These are phyloP conservation scores for Candida glaebosa DNA, from an alignment of 805 yeast species.

Conservation along the genomic window DNA sequence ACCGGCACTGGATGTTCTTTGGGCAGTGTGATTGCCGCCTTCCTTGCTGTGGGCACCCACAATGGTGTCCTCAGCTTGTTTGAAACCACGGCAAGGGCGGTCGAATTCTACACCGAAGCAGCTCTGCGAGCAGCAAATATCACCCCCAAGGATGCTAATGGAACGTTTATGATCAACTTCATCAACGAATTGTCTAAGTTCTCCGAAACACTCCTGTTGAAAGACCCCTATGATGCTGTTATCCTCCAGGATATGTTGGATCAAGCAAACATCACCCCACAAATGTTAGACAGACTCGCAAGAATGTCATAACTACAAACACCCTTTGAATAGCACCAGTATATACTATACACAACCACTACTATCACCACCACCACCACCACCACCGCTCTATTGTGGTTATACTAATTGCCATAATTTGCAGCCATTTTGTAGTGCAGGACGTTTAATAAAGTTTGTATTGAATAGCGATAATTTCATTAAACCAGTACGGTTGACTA, in stretches of 20 bases:
- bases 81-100: conserved; percentile 52
- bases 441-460: too few relatives aligned
- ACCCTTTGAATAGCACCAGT: too few relatives aligned
- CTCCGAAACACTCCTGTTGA: conserved; percentile 5
- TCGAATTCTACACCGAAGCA: conserved; percentile 56
- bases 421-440: too few relatives aligned
- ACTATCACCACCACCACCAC: too few relatives aligned
- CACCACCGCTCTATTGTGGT: too few relatives aligned
- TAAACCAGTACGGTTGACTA: too few relatives aligned
- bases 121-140: conserved; percentile 50
- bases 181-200: conserved; percentile 36
- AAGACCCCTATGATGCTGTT: background rate
- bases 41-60: conserved; percentile 32
- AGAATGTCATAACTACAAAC: too few relatives aligned
- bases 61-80: conserved; percentile 23
- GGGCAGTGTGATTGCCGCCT: conserved; percentile 67
- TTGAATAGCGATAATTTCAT: too few relatives aligned
- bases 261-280: too few relatives aligned
- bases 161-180: conserved; percentile 44
- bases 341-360: too few relatives aligned
- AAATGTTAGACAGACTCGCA: too few relatives aligned
- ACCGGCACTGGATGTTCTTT: conserved; percentile 86
- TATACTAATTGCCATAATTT: too few relatives aligned
- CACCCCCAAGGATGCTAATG: conserved; percentile 7
- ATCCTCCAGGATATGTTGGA: background rate